These are phyloP conservation scores for Oldenlandia corymbosa DNA, from an alignment of 257 asterid genomes.

Conservation along the genomic window DNA sequence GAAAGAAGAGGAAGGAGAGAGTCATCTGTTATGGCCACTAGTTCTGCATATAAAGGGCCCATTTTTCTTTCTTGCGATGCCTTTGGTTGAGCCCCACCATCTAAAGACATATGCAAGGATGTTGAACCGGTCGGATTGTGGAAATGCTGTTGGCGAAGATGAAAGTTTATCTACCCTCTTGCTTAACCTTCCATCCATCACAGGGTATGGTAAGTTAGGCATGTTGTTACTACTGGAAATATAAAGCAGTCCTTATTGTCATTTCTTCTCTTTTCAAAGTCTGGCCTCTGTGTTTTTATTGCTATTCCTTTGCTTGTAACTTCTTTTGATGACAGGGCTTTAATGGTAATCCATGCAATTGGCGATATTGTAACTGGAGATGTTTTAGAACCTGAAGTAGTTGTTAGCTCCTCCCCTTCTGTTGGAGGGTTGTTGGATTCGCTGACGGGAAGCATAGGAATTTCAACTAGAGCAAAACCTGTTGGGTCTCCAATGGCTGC, in stretches of 20 bases:
- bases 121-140: slow-evolving; percentile 68
- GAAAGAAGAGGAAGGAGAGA: slow-evolving; percentile 51
- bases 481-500: slow-evolving; percentile 69
- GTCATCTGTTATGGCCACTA: slow-evolving; percentile 69
- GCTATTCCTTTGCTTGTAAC: not conserved
- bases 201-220: slow-evolving; percentile 75
- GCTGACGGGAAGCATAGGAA: slow-evolving; percentile 91
- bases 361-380: slow-evolving; percentile 87
- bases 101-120: slow-evolving; percentile 65
- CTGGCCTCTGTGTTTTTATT: not conserved
- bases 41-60: slow-evolving; percentile 69
- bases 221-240: not conserved
- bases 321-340: slow-evolving; percentile 49
- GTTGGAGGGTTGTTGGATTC: slow-evolving; percentile 96
- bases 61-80: slow-evolving; percentile 61
- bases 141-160: slow-evolving; percentile 65
- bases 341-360: slow-evolving; percentile 64
- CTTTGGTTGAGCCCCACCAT: slow-evolving; percentile 81
- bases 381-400: slow-evolving; percentile 76
- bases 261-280: not conserved
- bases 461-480: slow-evolving; percentile 86
- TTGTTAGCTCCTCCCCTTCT: slow-evolving; percentile 68
- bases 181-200: slow-evolving; percentile 88
- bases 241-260: not conserved
- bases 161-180: slow-evolving; percentile 69